Percentiles rank a stretch among this genome's conserved stretches.
Conservation (phyloP, 2,329 filamentous ascomycete species). For the Xylaria sp. region DNA sequence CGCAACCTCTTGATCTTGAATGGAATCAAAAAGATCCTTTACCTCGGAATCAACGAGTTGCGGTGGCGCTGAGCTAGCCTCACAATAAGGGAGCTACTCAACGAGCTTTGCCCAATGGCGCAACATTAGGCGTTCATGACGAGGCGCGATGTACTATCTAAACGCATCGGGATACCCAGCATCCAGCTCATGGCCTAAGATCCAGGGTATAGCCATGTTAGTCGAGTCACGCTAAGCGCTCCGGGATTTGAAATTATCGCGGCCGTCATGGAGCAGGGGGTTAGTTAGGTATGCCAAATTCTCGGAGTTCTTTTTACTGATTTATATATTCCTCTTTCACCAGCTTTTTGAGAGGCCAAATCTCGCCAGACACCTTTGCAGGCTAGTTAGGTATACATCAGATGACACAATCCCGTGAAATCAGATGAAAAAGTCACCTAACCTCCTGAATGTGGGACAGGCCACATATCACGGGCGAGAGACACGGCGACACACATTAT, state of each 20-base stretch:
- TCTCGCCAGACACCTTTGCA: too few species aligned
- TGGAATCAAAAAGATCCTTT: background rate
- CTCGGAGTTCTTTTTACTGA: too few species aligned
- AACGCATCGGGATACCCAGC: background rate
- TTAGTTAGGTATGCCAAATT: too few species aligned
- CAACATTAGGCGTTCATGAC: background rate
- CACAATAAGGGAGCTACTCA: background rate
- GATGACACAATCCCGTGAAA: too few species aligned
- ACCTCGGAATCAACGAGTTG: background rate
- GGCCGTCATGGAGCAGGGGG: background rate
- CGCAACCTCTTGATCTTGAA: background rate
- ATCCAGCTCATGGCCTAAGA: background rate
- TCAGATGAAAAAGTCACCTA: too few species aligned
- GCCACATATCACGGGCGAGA: too few species aligned
- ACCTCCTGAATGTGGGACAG: too few species aligned
- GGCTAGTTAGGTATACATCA: too few species aligned
- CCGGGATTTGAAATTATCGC: background rate
- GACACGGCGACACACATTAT: too few species aligned
- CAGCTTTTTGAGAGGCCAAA: too few species aligned
- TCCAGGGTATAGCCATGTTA: background rate
- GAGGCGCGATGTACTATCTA: background rate
- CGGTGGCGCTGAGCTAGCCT: too few species aligned
- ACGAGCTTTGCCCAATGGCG: background rate
- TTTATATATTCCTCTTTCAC: too few species aligned
- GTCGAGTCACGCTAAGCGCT: background rate